Evolutionary conservation across 1,284 basidiomycete species (phyloP).

Genomic region (Cryptococcus amylolentus): DNA sequence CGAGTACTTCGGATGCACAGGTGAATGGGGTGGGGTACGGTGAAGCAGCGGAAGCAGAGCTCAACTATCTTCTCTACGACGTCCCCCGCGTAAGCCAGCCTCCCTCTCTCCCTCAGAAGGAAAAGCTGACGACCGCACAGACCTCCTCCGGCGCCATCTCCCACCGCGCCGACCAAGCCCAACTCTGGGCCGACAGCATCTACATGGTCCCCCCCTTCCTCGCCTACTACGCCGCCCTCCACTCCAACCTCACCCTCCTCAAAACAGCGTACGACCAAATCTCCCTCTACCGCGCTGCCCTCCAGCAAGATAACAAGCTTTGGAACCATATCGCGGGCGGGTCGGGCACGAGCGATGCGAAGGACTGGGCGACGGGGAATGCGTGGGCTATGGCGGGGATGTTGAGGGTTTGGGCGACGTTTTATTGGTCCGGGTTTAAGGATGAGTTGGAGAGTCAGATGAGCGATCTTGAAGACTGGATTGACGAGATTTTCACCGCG

Average conservation of each 20-base stretch:
- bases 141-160: constrained; percentile 74
- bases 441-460: constrained; percentile 42
- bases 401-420: constrained; percentile 53
- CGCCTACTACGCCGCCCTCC: constrained; percentile 73
- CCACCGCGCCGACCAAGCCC: constrained; percentile 53
- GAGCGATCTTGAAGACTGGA: constrained; percentile 51
- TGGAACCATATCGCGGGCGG: constrained; percentile 49
- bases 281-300: constrained; percentile 63
- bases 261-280: constrained; percentile 73
- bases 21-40: constrained; percentile 58
- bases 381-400: constrained; percentile 57
- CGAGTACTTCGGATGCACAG: constrained; percentile 23
- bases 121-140: constrained; percentile 27
- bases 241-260: constrained; percentile 65
- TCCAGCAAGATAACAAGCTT: constrained; percentile 38
- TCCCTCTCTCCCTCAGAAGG: background rate
- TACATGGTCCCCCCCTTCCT: constrained; percentile 84
- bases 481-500: constrained; percentile 51
- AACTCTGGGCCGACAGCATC: constrained; percentile 60
- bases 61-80: constrained; percentile 63
- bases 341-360: constrained; percentile 31
- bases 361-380: constrained; percentile 51
- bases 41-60: constrained; percentile 64
- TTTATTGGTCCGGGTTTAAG: constrained; percentile 45
- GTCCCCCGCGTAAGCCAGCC: constrained; percentile 56